Base-by-base conservation (phyloP, 2,329 filamentous ascomycete species). In the Madurella mycetomatis region DNA sequence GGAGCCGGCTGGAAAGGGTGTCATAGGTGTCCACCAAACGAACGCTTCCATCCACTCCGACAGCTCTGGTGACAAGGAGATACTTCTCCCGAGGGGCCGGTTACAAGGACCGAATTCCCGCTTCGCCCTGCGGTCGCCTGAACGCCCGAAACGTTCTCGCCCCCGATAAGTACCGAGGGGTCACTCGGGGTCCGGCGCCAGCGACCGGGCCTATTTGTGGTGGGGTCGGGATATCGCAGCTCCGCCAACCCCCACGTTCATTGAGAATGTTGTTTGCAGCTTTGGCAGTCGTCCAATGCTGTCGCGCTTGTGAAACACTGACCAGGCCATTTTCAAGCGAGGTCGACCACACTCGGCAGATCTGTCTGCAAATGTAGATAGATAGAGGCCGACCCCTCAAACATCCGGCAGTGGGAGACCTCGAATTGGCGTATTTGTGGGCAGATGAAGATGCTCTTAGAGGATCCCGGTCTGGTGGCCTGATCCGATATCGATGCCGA, bases 91-190 rank as follows among this genome's bases (percentile, higher is more conserved):
- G 25, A 43, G 44, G 12, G 18, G 42, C 51, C 53, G 58, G 55
- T 43, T 56, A 25, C 12, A 43, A 62, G 60, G 60, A 54, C 60
- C 60, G 60, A 57, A 49, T 16, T 59, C 25, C 60, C 60, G 60
- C 37, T 41, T 40, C 52, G 54, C 56, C 51, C 30, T 13, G 17
- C 18, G 30, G 49, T 49, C 40, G 49, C 18, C 48, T 19, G 32
- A 32, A 43, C 16, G 13, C 9, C 13, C 19, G 16, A 31, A 41
- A n/a, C n/a, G 37, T 11, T 49, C 53, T 53, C 12, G 53, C 7
- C 49, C 31, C 11, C 2, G 34, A 11, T 39, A 56, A 40, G 58
- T 58, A 58, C 47, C 41, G 19, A 41, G 37, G 47, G 34, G 58
- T 60, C 56, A 52, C 58, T 55, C 46, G 11, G 15, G 19, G 19